Evolutionary conservation across 1,284 basidiomycete genomes (phyloP), one percentile per base, ranked within the genome.

Genomic region (Inonotus hispidus): DNA sequence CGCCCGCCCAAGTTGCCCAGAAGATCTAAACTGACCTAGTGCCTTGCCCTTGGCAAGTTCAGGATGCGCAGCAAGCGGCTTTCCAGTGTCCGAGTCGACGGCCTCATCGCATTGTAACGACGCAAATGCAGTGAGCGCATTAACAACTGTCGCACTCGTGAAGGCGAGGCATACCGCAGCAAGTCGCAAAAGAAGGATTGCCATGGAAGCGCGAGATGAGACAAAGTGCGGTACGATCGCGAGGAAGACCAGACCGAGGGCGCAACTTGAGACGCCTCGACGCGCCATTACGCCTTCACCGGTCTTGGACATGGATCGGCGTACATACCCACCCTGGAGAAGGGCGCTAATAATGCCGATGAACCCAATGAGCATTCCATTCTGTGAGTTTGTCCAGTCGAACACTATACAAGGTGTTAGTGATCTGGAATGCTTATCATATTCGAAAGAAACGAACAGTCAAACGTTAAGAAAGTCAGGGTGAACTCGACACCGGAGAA

Each of bases 401-500:
- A 96, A 87, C 56, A 96, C 88, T 86, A 29, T 8, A 32, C 8
- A 32, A 8, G 54, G 8, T 7, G 21, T 19, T 46, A 43, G 39
- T 27, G 11, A 56, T 49, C 19, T 11, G 60, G 61, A 35, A 14
- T 63, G 19, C 11, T 16, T 27, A 21, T 27, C 7, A 11, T 45
- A 13, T 21, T 19, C 16, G 21, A 56, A 19, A 43, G 53, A 62
- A 39, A 64, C 35, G 21, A 80, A 92, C 90, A 73, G 70, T 92
- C 90, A 67, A 91, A 93, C 1, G 91, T 95, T 53, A 95, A 76
- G 78, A 96, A 96, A 0, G 92, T 94, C 29, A 96, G 77, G 0
- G 93, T 95, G 73, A 95, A 95, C 69, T 96, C 93, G 55, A 94
- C 86, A 54, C 93, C 94, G 5, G 93, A 94, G 73, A 97, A 97